These are phyloP conservation scores for Apiospora arundinis DNA, from an alignment of 2,329 filamentous ascomycete species.

Conservation along the genomic window DNA sequence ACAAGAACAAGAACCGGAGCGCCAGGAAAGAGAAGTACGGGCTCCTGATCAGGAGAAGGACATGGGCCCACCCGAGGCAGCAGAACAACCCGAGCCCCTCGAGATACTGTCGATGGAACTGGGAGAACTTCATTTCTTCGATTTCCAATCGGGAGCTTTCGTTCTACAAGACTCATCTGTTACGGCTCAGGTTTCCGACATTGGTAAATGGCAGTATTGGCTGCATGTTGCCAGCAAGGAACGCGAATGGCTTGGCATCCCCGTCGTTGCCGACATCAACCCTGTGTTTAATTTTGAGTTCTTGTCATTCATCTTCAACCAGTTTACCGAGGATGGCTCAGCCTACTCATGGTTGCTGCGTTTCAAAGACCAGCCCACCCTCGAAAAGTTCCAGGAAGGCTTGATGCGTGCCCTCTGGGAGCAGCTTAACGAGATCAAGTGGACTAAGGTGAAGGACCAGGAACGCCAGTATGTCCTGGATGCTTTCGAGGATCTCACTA, in stretches of 20 bases:
- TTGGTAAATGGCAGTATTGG: conserved; percentile 95
- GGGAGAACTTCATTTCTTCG: conserved; percentile 91
- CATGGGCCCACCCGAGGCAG: conserved; percentile 55
- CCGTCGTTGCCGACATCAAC: conserved; percentile 89
- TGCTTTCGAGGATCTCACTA: conserved; percentile 90
- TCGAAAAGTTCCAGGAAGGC: conserved; percentile 90
- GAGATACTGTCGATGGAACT: conserved; percentile 77
- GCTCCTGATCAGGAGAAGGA: conserved; percentile 28
- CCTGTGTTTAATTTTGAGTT: conserved; percentile 99
- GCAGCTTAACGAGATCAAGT: conserved; percentile 91
- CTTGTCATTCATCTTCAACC: conserved; percentile 99
- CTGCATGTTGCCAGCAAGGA: conserved; percentile 80
- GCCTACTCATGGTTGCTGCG: conserved; percentile 95
- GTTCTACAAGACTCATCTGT: conserved; percentile 78
- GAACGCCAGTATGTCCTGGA: conserved; percentile 95
- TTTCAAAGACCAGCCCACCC: conserved; percentile 81
- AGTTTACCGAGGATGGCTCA: conserved; percentile 85
- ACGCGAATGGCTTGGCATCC: conserved; percentile 85
- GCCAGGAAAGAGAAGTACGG: conserved; percentile 39
- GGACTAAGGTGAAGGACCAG: conserved; percentile 89
- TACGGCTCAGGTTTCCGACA: conserved; percentile 80
- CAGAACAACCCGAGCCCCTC: conserved; percentile 71
- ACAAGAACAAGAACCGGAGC: conserved; percentile 47
- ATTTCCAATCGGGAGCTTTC: conserved; percentile 87
- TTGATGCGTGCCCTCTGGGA: conserved; percentile 98